Evolutionary conservation across 305 asterid species (phyloP).

Genomic region (Lippia alba): DNA sequence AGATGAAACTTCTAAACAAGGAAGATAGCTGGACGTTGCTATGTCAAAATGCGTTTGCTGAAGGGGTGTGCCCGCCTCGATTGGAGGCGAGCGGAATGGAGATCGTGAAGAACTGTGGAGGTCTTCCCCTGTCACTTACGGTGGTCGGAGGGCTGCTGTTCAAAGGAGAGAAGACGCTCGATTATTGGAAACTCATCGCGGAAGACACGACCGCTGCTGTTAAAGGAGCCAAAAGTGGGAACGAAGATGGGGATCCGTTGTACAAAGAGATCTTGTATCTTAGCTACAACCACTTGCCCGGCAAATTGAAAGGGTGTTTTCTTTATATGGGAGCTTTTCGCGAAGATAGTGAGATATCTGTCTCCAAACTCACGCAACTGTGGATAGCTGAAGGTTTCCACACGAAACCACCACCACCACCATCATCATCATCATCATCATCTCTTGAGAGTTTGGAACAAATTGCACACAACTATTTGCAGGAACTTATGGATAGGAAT

Average conservation of each 20-base stretch:
- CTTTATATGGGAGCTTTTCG: slow-evolving; percentile 52
- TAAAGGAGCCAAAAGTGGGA: background rate
- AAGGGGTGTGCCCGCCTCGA: slow-evolving; percentile 18
- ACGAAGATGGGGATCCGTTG: background rate
- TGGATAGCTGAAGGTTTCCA: slow-evolving; percentile 45
- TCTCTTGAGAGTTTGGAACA: slow-evolving; percentile 15
- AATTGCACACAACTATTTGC: slow-evolving; percentile 18
- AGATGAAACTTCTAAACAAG: slow-evolving; percentile 27
- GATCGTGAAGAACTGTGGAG: slow-evolving; percentile 27
- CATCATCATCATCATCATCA: no score
- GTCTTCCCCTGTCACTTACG: slow-evolving; percentile 33
- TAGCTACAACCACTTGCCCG: slow-evolving; percentile 41
- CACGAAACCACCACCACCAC: background rate
- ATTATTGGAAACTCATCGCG: slow-evolving; percentile 24
- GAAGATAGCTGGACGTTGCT: slow-evolving; percentile 40
- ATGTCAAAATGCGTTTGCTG: slow-evolving; percentile 29
- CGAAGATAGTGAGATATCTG: slow-evolving; percentile 34
- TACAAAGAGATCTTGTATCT: slow-evolving; percentile 34
- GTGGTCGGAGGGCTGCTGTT: slow-evolving; percentile 40
- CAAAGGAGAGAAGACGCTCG: background rate
- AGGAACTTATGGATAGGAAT: slow-evolving; percentile 36
- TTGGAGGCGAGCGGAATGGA: slow-evolving; percentile 27
- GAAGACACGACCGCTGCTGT: slow-evolving; percentile 8
- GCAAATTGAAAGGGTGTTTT: slow-evolving; percentile 40
- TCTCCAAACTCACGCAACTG: slow-evolving; percentile 32